phyloP scores from a whole-genome alignment of 345 rosid species.

The Clarkia xantiana region DNA sequence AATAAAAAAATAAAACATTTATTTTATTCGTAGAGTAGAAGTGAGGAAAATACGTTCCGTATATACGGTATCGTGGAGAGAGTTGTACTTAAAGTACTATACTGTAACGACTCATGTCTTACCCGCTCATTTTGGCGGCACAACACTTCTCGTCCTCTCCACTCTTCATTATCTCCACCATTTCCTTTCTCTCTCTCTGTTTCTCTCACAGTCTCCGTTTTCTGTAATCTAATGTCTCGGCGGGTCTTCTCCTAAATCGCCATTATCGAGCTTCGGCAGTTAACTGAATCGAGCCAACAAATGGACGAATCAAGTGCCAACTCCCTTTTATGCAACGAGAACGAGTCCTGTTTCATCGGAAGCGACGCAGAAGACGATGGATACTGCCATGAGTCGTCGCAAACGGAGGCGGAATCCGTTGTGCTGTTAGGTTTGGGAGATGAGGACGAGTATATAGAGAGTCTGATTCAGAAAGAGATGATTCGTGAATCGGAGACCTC shows the following conservation, averaged over 20 bases:
- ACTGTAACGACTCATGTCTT: constrained; percentile 8
- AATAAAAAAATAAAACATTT: too few species aligned
- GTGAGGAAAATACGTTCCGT: too few species aligned
- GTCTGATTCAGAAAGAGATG: constrained; percentile 6
- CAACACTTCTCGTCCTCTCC: not conserved
- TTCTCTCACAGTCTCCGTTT: not conserved
- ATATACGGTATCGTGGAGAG: too few species aligned
- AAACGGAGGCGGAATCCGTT: not conserved
- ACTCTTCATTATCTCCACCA: not conserved
- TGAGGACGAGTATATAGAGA: constrained; percentile 6
- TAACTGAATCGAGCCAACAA: not conserved
- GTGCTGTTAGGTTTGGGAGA: not conserved
- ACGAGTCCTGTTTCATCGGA: constrained; percentile 1
- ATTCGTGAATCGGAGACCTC: not conserved
- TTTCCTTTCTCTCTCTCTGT: constrained; percentile 3
- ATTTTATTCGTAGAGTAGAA: too few species aligned
- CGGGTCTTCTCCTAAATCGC: too few species aligned
- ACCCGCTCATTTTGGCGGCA: constrained; percentile 73
- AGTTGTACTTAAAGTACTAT: too few species aligned
- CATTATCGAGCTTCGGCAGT: too few species aligned
- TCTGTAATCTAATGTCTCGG: too few species aligned
- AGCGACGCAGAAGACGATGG: not conserved
- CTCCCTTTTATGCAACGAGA: constrained; percentile 11
- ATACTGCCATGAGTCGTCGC: not conserved
- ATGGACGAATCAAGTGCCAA: not conserved